Base-by-base conservation (phyloP, 2,329 filamentous ascomycete genomes). In the Pseudogymnoascus sp. region DNA sequence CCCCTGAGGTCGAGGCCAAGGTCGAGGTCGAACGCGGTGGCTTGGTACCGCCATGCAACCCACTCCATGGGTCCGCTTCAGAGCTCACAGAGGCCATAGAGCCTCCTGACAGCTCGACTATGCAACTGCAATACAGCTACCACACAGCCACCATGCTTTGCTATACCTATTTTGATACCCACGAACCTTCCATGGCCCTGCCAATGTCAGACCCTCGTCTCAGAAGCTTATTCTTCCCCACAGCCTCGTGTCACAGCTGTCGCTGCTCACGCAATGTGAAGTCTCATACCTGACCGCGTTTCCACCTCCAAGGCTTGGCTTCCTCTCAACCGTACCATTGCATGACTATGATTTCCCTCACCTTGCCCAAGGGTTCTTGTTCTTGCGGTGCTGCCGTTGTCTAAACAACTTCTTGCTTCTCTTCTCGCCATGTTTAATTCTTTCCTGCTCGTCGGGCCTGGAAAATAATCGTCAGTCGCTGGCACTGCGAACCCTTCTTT, bases 1-100 rank as follows among this genome's bases (percentile, higher is more conserved):
- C 84, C 85, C 67, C 90, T 83, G 28, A 74, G 77, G 46, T 90
- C 82, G 26, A 81, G 78, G 71, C 84, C 82, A 76, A 88, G 88
- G 59, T 74, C 70, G 63, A 86, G 81, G 70, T 78, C 75, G 4
- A 90, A 78, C 19, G 78, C 78, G 66, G 89, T 79, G 14, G 80
- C 79, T 69, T 82, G 26, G n/a, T 53, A 33, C n/a, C n/a, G 26
- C 46, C 26, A 53, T 53, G 46, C 12, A 53, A 53, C 46, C 46
- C 26, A 31, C 12, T 10, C 4, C n/a, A 53, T 53, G 46, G 46
- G 46, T 53, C 26, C 10, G 46, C 26, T 16, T 53, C 46, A 53
- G 26, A 53, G 26, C 46, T 53, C 46, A 53, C 46, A 53, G 46
- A 53, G 50, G 11, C 4, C 50, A 56, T 56, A 33, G 50, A 56